Base-by-base conservation (phyloP, 768 basidiomycete species). In the Suillus placidus region DNA sequence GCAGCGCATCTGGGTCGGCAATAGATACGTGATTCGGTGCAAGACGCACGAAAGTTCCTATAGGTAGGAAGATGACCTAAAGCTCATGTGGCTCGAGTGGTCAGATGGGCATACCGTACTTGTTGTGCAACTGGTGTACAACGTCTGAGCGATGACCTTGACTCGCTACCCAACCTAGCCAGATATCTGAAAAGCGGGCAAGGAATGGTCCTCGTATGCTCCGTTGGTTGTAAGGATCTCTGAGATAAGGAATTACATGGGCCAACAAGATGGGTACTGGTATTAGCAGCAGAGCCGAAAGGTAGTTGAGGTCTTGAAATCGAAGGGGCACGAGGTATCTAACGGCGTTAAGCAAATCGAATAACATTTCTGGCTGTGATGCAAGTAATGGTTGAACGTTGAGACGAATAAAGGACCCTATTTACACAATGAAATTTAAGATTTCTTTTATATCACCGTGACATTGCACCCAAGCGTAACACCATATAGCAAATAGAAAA, bases 1-100 rank as follows among this genome's bases (percentile, higher is more conserved):
- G 81, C 16, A 95, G 84, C 0, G 93, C 94, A 1, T 88, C 88
- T 0, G 94, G 92, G 70, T 92, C 87, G 13, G 90, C 86, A 57
- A 94, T 81, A 1, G 90, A 92, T 10, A 94, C 80, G 69, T 93
- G 90, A 70, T 91, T 89, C 0, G 92, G 92, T 0, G 90, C 89
- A 65, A 92, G 78, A 67, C 91, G 88, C 20, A 91, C 87, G 61
- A 91, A 78, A 10, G 84, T 84, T 32, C 89, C 89, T 91, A 65
- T 7, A 38, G 23, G 55, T 16, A 34, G 54, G 57, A 47, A 3
- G 45, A 34, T 37, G n/a, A 38, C 6, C 23, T 23, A 1, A 9
- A 51, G 16, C 2, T n/a, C 20, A 18, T 12, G 8, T 9, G 14
- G 16, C 2, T 30, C 1, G 18, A 23, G 20, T 42, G 26, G 14